Conservation (phyloP, 148 eudicot genomes). For the Heliamphora exappendiculata region DNA sequence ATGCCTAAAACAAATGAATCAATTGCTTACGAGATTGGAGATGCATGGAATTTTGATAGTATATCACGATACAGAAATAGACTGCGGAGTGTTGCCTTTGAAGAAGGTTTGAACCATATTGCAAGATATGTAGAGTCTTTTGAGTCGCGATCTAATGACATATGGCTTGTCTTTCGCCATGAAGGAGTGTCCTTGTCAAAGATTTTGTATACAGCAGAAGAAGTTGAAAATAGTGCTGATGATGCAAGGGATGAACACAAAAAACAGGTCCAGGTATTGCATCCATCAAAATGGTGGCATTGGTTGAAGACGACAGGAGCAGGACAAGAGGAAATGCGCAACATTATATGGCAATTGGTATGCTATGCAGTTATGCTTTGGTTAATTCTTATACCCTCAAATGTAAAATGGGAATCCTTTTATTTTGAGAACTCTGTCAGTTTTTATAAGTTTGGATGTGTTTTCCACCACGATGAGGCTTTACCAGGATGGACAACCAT, state of each 20-base stretch:
- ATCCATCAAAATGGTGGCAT: constrained; percentile 96
- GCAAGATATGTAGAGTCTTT: constrained; percentile 97
- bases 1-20: constrained; percentile 26
- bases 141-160: constrained; percentile 83
- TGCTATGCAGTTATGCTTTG: constrained; percentile 7
- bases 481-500: not conserved
- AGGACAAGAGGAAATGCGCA: constrained; percentile 76
- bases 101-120: constrained; percentile 84
- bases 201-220: constrained; percentile 82
- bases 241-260: constrained; percentile 39
- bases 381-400: not conserved
- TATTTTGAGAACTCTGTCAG: not conserved
- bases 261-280: constrained; percentile 61
- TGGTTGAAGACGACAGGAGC: constrained; percentile 89
- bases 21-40: constrained; percentile 25
- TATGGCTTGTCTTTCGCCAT: constrained; percentile 93
- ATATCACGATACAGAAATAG: constrained; percentile 20
- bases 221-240: constrained; percentile 35
- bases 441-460: not conserved
- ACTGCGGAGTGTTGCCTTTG: constrained; percentile 31
- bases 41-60: constrained; percentile 31
- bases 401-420: not conserved
- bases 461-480: not conserved
- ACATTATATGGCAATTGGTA: constrained; percentile 81
- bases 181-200: constrained; percentile 95